Base-by-base conservation (phyloP, 495 filamentous ascomycete species). In the Neurospora sp. region DNA sequence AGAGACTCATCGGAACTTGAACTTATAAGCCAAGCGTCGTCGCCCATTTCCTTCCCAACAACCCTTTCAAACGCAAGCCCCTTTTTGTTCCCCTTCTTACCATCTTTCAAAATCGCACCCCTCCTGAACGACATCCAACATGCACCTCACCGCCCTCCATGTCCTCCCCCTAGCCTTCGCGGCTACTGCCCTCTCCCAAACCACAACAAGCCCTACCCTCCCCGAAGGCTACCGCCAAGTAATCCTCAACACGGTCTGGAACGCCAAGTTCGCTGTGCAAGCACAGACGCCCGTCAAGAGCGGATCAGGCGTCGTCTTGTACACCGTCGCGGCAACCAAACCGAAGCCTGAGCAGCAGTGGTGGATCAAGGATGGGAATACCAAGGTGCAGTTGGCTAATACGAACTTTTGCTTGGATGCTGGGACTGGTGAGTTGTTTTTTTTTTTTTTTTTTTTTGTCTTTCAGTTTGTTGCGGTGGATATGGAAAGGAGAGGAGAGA, bases 241-340 rank as follows among this genome's bases (percentile, higher is more conserved):
- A 18, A 82, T 82, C 76, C 84, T 88, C 76, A 86, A 84, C 6
- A 86, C 85, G n/a, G 82, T 75, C 37, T 82, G 84, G 65, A 77
- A 88, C 79, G 44, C 81, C 71, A 87, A 86, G 76, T 88, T 85
- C 70, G 83, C 84, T 39, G 78, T 87, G 8, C 83, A 83, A 22
- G 82, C 84, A 27, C 84, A 83, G 71, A 69, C 80, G 0, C 71
- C 80, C 12, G 70, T 70, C 39, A 81, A 77, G 39, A 74, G 42
- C 71, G 85, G 84, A 27, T 80, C 74, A 68, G 79, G 80, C 18
- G 73, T 84, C 5, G 80, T 86, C 38, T 80, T 87, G 83, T 85
- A 70, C 8, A 83, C 35, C 2, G 22, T 10, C 69, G n/a, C 68
- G 83, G 84, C n/a, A 76, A 85, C 71, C 16, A 79, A 69, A 40